These are phyloP conservation scores for Fragilariopsis cylindrus DNA, from an alignment of 108 stramenopile species.

Conservation along the genomic window DNA sequence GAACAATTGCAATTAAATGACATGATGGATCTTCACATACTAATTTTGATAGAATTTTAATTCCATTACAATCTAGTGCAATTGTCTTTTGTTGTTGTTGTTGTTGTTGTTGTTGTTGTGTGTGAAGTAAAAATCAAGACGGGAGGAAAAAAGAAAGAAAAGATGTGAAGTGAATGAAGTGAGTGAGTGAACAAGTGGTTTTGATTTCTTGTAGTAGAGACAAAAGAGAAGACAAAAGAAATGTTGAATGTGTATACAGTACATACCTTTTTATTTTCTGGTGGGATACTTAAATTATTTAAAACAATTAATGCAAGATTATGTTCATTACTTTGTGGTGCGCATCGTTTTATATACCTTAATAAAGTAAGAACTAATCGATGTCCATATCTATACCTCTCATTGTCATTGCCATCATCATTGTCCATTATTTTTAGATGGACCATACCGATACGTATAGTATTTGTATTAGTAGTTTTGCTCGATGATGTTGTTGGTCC, in stretches of 20 bases:
- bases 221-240: too few relatives aligned
- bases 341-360: conserved; percentile 47
- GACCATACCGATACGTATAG: conserved; percentile 44
- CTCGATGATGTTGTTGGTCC: conserved; percentile 36
- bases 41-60: conserved; percentile 38
- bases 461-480: background rate
- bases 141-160: background rate
- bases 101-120: background rate
- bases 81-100: too few relatives aligned
- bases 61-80: conserved; percentile 52
- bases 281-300: conserved; percentile 67
- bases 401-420: background rate
- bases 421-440: background rate
- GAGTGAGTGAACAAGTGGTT: too few relatives aligned
- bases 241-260: too few relatives aligned
- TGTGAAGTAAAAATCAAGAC: background rate
- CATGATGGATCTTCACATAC: conserved; percentile 66
- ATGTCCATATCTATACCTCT: background rate
- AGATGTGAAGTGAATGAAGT: background rate
- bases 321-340: conserved; percentile 51
- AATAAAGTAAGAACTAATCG: conserved; percentile 51
- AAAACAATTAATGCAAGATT: conserved; percentile 61
- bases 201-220: background rate
- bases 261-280: conserved; percentile 56
- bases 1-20: conserved; percentile 63